A percentile compares a stretch with the other conserved stretches of the same genome.
phyloP scores from a whole-genome alignment of 2,329 filamentous ascomycete species.

The Fusarium napiforme region DNA sequence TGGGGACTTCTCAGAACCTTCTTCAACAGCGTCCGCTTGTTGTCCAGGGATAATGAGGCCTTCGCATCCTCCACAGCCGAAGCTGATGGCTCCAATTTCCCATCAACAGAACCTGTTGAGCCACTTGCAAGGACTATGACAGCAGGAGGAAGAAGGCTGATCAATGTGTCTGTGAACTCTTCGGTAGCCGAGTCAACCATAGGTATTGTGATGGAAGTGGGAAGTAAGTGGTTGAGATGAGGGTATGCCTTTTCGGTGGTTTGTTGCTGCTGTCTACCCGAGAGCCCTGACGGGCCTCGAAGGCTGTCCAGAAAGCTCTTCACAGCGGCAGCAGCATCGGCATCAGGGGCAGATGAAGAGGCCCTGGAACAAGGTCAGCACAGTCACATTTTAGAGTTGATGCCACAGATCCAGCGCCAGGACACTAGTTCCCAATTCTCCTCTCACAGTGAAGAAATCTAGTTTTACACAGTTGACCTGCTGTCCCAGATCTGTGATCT shows the following conservation, averaged over 20 bases:
- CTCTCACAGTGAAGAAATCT: conserved; percentile 45
- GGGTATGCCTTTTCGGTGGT: conserved; percentile 74
- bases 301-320: conserved; percentile 90
- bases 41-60: conserved; percentile 74
- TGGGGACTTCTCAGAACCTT: conserved; percentile 90
- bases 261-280: conserved; percentile 49
- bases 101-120: conserved; percentile 62
- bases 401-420: conserved; percentile 38
- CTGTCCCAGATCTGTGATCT: conserved; percentile 37
- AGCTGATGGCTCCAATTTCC: conserved; percentile 72
- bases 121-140: conserved; percentile 82
- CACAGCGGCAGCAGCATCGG: conserved; percentile 81
- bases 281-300: conserved; percentile 62
- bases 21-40: conserved; percentile 84
- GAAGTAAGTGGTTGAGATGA: conserved; percentile 85
- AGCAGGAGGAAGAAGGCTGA: conserved; percentile 81
- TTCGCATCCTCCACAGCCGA: conserved; percentile 78
- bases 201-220: conserved; percentile 80
- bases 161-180: conserved; percentile 76
- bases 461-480: conserved; percentile 49
- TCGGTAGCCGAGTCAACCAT: conserved; percentile 75
- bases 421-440: conserved; percentile 46
- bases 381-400: conserved; percentile 39
- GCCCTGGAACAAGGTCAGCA: conserved; percentile 67
- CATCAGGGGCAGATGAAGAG: conserved; percentile 70